phyloP scores from a whole-genome alignment of 495 filamentous ascomycete species.

The Trichoderma erinaceum region DNA sequence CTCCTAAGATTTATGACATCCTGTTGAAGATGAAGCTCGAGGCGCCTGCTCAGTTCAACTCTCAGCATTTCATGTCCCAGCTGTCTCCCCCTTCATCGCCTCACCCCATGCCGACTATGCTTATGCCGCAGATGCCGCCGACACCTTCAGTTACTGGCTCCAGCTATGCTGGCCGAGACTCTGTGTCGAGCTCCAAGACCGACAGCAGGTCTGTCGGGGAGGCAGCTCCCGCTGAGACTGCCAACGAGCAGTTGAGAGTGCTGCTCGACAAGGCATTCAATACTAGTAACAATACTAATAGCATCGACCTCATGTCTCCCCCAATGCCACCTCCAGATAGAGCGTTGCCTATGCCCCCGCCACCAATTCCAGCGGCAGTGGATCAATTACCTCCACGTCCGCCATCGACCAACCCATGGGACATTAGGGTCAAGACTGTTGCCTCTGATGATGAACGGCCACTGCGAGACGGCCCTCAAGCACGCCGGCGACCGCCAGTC shows the following conservation, averaged over 20 bases:
- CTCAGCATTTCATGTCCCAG: slow-evolving; percentile 15
- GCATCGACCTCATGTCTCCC: slow-evolving; percentile 18
- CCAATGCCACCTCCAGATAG: slow-evolving; percentile 20
- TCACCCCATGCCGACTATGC: neutral
- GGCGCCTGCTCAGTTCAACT: slow-evolving; percentile 19
- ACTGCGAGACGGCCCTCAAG: neutral
- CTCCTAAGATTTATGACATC: slow-evolving; percentile 33
- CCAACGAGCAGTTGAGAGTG: slow-evolving; percentile 8
- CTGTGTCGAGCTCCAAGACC: slow-evolving; percentile 17
- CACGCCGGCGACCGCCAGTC: neutral
- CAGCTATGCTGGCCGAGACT: slow-evolving; percentile 25
- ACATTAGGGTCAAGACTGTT: slow-evolving; percentile 16
- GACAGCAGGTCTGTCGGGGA: neutral
- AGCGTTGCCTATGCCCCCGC: slow-evolving; percentile 20
- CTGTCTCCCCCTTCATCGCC: slow-evolving; percentile 14
- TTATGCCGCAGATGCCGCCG: slow-evolving; percentile 19
- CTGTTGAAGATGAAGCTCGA: slow-evolving; percentile 37
- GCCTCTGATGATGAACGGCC: slow-evolving; percentile 3
- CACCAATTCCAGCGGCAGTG: neutral
- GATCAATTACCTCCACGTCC: slow-evolving; percentile 22
- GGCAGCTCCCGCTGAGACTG: neutral
- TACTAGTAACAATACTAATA: neutral
- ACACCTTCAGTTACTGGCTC: slow-evolving; percentile 18
- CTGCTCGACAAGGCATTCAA: slow-evolving; percentile 7
- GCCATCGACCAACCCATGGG: slow-evolving; percentile 27